phyloP scores from a whole-genome alignment of 2,329 filamentous ascomycete genomes.

The Talaromyces pinophilus region DNA sequence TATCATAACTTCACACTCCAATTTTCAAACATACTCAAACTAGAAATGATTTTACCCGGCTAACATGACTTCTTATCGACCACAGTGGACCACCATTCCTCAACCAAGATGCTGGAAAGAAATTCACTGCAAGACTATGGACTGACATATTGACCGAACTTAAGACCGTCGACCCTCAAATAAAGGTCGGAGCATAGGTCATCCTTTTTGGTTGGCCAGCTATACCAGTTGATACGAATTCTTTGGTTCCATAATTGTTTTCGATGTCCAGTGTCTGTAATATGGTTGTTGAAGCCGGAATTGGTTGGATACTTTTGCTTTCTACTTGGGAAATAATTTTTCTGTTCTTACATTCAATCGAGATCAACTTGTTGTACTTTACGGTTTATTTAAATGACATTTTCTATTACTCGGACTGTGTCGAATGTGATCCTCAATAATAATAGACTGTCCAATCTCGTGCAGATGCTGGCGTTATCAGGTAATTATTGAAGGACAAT shows the following conservation, averaged over 20 bases:
- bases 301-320: not conserved
- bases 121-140: conserved; percentile 8
- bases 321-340: not conserved
- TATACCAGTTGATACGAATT: no score
- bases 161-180: conserved; percentile 1
- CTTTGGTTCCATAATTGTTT: not conserved
- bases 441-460: no score
- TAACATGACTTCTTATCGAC: not conserved
- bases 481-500: no score
- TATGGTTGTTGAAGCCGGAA: not conserved
- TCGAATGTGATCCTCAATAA: no score
- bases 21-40: not conserved
- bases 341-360: no score
- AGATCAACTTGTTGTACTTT: no score
- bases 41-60: not conserved
- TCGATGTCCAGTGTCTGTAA: not conserved
- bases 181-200: not conserved
- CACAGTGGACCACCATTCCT: conserved; percentile 9
- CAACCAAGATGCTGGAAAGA: not conserved
- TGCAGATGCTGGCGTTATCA: no score
- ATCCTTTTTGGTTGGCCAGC: no score
- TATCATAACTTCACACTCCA: not conserved
- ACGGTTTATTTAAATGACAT: no score
- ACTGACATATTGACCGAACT: conserved; percentile 4
- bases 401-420: no score